phyloP scores from a whole-genome alignment of 768 basidiomycete genomes.

The Fibroporia radiculosa region DNA sequence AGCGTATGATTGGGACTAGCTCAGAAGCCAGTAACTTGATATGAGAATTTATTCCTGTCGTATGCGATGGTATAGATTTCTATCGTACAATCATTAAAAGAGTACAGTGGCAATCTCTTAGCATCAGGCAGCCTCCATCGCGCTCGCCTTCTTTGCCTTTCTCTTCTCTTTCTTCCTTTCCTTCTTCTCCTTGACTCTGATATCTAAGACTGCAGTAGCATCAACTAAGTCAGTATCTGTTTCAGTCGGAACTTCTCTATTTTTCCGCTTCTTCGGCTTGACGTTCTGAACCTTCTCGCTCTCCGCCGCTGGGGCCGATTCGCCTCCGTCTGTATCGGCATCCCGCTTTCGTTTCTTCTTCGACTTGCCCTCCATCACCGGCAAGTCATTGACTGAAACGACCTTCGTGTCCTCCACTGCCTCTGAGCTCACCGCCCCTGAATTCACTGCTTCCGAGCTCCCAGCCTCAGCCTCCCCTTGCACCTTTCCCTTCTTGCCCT shows the following conservation, averaged over 20 bases:
- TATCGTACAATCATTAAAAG: too few species aligned
- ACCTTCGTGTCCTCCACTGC: not conserved
- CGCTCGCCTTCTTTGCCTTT: not conserved
- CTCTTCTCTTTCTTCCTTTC: not conserved
- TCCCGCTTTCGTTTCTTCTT: conserved; percentile 2
- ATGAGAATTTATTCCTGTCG: too few species aligned
- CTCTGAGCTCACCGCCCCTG: not conserved
- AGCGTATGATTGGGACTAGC: too few species aligned
- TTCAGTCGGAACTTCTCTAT: not conserved
- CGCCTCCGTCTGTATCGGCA: not conserved
- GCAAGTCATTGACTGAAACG: not conserved
- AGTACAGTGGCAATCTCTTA: too few species aligned
- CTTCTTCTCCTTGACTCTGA: not conserved
- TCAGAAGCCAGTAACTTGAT: too few species aligned
- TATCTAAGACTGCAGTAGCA: not conserved
- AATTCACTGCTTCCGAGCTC: not conserved
- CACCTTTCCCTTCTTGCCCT: conserved; percentile 23
- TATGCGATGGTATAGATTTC: too few species aligned
- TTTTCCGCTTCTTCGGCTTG: conserved; percentile 10
- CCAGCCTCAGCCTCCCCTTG: conserved; percentile 20
- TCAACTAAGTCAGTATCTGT: not conserved
- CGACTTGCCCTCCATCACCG: not conserved
- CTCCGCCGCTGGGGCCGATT: not conserved
- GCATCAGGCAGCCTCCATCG: not conserved
- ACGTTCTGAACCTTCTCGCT: conserved; percentile 18